Conservation (phyloP, 2,329 filamentous ascomycete species). For the Claviceps maximensis region DNA sequence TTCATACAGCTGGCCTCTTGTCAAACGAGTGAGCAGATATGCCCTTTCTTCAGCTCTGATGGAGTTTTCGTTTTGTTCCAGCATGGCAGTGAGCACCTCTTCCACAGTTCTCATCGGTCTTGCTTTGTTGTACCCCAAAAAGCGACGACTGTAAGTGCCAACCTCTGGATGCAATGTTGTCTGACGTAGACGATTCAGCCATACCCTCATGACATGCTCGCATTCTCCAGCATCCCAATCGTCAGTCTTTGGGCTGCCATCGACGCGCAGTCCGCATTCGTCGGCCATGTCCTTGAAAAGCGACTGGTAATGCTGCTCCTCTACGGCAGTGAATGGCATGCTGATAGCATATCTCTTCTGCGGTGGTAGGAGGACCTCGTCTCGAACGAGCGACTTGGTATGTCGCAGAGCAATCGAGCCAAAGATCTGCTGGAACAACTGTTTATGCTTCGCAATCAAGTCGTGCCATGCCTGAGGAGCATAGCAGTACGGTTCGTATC, state of each 20-base stretch:
- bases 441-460: slow-evolving; percentile 46
- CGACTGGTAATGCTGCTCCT: slow-evolving; percentile 76
- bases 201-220: slow-evolving; percentile 63
- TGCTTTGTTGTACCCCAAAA: slow-evolving; percentile 46
- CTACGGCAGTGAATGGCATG: slow-evolving; percentile 78
- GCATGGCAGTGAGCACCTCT: slow-evolving; percentile 83
- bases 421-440: slow-evolving; percentile 57
- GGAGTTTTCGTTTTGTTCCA: slow-evolving; percentile 62
- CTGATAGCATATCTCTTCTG: slow-evolving; percentile 82
- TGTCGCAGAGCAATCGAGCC: slow-evolving; percentile 64
- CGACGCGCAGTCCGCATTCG: slow-evolving; percentile 48
- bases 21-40: slow-evolving; percentile 49
- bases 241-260: slow-evolving; percentile 47
- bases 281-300: slow-evolving; percentile 65
- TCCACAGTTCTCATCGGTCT: slow-evolving; percentile 66
- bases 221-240: slow-evolving; percentile 53
- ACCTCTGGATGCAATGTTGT: slow-evolving; percentile 79
- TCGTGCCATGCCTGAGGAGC: slow-evolving; percentile 53
- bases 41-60: slow-evolving; percentile 57
- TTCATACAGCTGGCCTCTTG: slow-evolving; percentile 65
- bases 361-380: slow-evolving; percentile 65
- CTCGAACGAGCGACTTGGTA: slow-evolving; percentile 66
- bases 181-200: slow-evolving; percentile 66
- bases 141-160: slow-evolving; percentile 50
- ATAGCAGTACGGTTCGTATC: slow-evolving; percentile 62